phyloP scores from a whole-genome alignment of 2,329 filamentous ascomycete species.

The Emergomyces orientalis region DNA sequence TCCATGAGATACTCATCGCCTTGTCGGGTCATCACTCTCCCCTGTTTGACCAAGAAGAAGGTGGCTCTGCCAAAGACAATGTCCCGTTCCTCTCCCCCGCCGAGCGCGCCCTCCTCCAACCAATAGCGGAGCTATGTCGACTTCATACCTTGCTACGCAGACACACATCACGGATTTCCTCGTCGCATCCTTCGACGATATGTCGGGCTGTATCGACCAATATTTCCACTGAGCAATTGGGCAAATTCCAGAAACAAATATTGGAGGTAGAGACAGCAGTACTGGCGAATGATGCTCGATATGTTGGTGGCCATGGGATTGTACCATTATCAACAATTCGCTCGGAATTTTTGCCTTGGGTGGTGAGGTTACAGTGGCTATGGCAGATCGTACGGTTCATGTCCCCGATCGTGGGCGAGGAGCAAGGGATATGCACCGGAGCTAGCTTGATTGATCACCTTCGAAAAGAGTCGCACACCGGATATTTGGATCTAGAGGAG shows the following conservation, averaged over 20 bases:
- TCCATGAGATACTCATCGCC: conserved; percentile 96
- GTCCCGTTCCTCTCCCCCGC: conserved; percentile 57
- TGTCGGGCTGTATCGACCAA: conserved; percentile 79
- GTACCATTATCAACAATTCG: conserved; percentile 82
- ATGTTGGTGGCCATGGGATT: conserved; percentile 86
- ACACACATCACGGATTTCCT: conserved; percentile 57
- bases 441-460: conserved; percentile 69
- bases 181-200: conserved; percentile 66
- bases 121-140: conserved; percentile 66
- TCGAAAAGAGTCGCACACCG: conserved; percentile 68
- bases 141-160: conserved; percentile 64
- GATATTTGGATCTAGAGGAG: conserved; percentile 75
- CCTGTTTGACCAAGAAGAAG: conserved; percentile 55
- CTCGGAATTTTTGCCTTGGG: conserved; percentile 80
- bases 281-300: conserved; percentile 61
- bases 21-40: conserved; percentile 89
- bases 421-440: conserved; percentile 47
- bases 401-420: conserved; percentile 30
- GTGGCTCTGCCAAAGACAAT: conserved; percentile 41
- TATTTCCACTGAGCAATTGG: conserved; percentile 64
- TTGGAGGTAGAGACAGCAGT: conserved; percentile 75
- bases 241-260: conserved; percentile 72
- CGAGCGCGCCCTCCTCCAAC: conserved; percentile 70
- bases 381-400: conserved; percentile 66
- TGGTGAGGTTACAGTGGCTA: conserved; percentile 74